Evolutionary conservation across 345 rosid species (phyloP).

Genomic region (Kernera saxatilis): DNA sequence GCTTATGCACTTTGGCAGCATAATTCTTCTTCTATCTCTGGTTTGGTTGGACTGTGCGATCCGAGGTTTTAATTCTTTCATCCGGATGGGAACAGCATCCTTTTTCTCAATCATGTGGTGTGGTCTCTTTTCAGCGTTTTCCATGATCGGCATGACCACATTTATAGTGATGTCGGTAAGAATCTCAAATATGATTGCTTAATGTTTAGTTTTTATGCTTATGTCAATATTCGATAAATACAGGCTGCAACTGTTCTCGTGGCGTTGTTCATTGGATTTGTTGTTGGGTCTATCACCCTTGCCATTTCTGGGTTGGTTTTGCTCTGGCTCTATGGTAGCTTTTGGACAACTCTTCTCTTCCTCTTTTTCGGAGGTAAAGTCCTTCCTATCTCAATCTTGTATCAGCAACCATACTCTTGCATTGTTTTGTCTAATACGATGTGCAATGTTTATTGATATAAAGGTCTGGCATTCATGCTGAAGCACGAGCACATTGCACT

Average conservation of each 20-base stretch:
- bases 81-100: conserved; percentile 81
- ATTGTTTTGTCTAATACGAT: conserved; percentile 2
- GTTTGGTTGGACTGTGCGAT: conserved; percentile 87
- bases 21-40: conserved; percentile 62
- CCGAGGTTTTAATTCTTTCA: conserved; percentile 81
- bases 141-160: conserved; percentile 72
- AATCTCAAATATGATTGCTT: neutral
- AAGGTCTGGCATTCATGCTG: conserved; percentile 70
- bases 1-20: conserved; percentile 64
- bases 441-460: conserved; percentile 11
- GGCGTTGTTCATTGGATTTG: conserved; percentile 62
- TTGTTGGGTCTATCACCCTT: conserved; percentile 53
- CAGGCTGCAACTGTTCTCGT: conserved; percentile 60
- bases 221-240: neutral
- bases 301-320: conserved; percentile 58
- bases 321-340: conserved; percentile 90
- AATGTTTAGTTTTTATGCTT: neutral
- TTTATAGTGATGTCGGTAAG: conserved; percentile 75
- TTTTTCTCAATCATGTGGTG: conserved; percentile 88
- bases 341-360: conserved; percentile 72
- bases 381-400: neutral
- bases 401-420: neutral
- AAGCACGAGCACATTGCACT: conserved; percentile 70
- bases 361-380: conserved; percentile 62
- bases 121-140: conserved; percentile 69